Evolutionary conservation across 2,329 filamentous ascomycete species (phyloP).

Genomic region (Aspergillaceae sp.): DNA sequence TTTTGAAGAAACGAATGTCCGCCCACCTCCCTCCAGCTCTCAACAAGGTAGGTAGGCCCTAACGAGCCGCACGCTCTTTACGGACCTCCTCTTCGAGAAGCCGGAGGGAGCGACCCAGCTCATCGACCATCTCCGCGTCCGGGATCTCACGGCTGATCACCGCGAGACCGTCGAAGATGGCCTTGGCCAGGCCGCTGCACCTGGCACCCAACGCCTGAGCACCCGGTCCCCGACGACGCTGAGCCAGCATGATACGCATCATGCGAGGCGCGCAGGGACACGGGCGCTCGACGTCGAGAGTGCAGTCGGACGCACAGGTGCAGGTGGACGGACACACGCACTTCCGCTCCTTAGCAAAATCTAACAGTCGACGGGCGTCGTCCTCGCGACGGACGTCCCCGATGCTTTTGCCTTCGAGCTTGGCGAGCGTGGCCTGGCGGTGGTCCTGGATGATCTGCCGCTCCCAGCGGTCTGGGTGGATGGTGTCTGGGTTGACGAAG

Average conservation of each 20-base stretch:
- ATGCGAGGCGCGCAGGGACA: conserved; percentile 32
- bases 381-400: conserved; percentile 27
- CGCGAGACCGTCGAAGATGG: conserved; percentile 24
- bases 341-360: conserved; percentile 23
- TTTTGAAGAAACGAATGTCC: background rate
- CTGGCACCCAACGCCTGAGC: conserved; percentile 13
- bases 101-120: conserved; percentile 17
- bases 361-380: conserved; percentile 13
- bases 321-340: conserved; percentile 30
- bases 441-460: conserved; percentile 21
- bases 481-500: conserved; percentile 14
- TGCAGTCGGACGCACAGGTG: conserved; percentile 27
- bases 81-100: conserved; percentile 23
- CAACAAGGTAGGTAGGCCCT: background rate
- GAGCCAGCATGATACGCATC: conserved; percentile 22
- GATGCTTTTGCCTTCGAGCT: conserved; percentile 25
- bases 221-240: conserved; percentile 10
- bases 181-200: conserved; percentile 20
- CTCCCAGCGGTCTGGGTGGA: conserved; percentile 15
- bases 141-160: conserved; percentile 14
- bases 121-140: conserved; percentile 13
- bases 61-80: conserved; percentile 16
- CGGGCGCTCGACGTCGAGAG: conserved; percentile 15
- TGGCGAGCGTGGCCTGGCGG: conserved; percentile 25
- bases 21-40: background rate